Conservation (phyloP, 106 monocot genomes). For the Dioscorea zingiberensis region DNA sequence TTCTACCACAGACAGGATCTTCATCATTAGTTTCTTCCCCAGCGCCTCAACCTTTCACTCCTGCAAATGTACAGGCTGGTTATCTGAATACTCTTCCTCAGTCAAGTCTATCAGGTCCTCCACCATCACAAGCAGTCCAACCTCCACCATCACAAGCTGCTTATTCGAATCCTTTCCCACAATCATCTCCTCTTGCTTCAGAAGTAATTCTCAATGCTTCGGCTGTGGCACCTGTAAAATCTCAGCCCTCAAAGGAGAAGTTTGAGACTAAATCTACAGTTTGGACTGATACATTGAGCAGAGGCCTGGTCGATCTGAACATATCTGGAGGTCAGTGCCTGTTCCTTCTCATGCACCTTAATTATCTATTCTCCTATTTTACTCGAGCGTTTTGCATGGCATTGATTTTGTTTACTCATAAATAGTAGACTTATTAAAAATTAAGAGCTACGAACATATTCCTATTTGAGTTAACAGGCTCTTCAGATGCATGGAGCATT, state of each 20-base stretch:
- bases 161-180: background rate
- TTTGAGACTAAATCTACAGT: constrained; percentile 95
- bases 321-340: constrained; percentile 88
- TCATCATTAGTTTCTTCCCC: constrained; percentile 15
- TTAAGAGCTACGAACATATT: no score
- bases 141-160: background rate
- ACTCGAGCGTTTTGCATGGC: no score
- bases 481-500: no score
- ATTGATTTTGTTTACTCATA: no score
- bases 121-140: constrained; percentile 17
- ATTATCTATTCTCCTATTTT: no score
- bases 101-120: constrained; percentile 15
- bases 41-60: constrained; percentile 9
- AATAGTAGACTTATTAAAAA: no score
- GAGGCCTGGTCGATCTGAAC: constrained; percentile 90
- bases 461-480: no score
- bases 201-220: constrained; percentile 11
- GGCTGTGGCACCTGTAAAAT: constrained; percentile 15
- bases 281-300: constrained; percentile 93
- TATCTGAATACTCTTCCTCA: constrained; percentile 18
- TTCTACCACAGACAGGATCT: constrained; percentile 5
- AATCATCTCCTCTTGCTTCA: constrained; percentile 3
- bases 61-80: constrained; percentile 8
- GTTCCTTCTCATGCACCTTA: background rate
- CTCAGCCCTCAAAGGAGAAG: constrained; percentile 47